Evolutionary conservation across 305 asterid genomes (phyloP).

Genomic region (Fraxinus ornus): DNA sequence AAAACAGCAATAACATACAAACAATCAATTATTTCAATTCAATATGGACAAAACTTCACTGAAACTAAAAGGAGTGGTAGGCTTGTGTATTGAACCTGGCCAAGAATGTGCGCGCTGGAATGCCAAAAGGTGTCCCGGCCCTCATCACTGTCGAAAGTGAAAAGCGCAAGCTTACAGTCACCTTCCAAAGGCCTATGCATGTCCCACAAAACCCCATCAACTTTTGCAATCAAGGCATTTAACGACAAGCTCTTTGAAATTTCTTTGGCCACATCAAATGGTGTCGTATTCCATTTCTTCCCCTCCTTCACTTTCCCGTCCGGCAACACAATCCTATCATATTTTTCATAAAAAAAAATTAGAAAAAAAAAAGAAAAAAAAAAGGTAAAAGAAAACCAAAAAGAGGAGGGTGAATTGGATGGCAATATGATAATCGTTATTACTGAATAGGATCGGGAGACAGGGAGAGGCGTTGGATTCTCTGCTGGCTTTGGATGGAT

Average conservation of each 20-base stretch:
- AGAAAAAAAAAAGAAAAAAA: not conserved
- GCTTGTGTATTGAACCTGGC: slow-evolving; percentile 53
- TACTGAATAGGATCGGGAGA: slow-evolving; percentile 66
- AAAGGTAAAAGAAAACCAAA: not conserved
- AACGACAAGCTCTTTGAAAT: slow-evolving; percentile 84
- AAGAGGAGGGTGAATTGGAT: not conserved
- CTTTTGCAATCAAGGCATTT: slow-evolving; percentile 74
- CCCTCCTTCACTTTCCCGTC: slow-evolving; percentile 86
- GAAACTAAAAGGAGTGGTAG: not conserved
- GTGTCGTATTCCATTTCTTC: slow-evolving; percentile 79
- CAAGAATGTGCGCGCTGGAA: slow-evolving; percentile 96
- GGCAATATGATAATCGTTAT: slow-evolving; percentile 38
- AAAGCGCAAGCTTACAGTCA: slow-evolving; percentile 73
- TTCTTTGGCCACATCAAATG: slow-evolving; percentile 77
- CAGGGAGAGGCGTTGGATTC: slow-evolving; percentile 50
- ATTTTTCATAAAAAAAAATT: not conserved
- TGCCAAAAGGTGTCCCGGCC: slow-evolving; percentile 97
- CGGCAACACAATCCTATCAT: slow-evolving; percentile 56
- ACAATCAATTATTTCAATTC: slow-evolving; percentile 6
- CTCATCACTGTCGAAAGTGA: slow-evolving; percentile 71
- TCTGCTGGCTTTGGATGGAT: slow-evolving; percentile 50
- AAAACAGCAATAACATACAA: slow-evolving; percentile 8
- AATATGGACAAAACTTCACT: slow-evolving; percentile 12
- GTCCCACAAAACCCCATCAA: slow-evolving; percentile 75
- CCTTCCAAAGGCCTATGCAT: slow-evolving; percentile 80